Base-by-base conservation (phyloP, 176 grass and related monocot species). In the Bolboschoenus planiculmis region DNA sequence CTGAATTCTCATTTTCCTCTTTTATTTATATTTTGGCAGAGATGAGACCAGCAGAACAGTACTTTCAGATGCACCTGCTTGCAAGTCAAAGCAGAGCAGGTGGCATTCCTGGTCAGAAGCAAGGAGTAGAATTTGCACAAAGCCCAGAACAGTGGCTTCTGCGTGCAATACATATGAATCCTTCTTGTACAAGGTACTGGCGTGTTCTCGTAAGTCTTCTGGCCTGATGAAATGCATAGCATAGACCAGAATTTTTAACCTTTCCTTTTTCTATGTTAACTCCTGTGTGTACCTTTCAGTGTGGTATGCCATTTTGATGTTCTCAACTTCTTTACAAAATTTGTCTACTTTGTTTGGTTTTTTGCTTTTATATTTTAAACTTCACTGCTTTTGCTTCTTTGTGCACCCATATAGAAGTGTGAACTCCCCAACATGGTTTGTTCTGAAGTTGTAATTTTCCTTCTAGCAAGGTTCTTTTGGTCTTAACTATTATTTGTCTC, bases 1-100 rank as follows among this genome's bases (percentile, higher is more conserved):
- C 43, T 15, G 27, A 67, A 2, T 56, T 11, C 58, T 84, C 34
- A 9, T 29, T 63, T 60, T 21, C 50, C 47, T 0, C 16, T 39
- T 79, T 79, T 47, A 0, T 8, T 78, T 85, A 70, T 33, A 3
- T 51, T 87, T 34, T 59, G 10, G 21, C 90, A 98, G 95, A 94
- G 80, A 65, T 88, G 89, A 81, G 90, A 65, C 90, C 95, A 15
- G 92, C 95, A 0, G 90, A 95, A 79, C 70, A 93, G 27, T 98
- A 98, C 62, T 95, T 98, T 65, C 95, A 98, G 88, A 98, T 95
- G 92, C 92, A 98, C 55, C 83, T 98, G 51, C 68, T 98, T 78
- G 92, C 90, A 16, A 93, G 75, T 44, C 88, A 90, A 54, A 86
- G 80, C 2, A 24, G 43, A 44, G 66, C 82, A 15, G 50, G n/a